phyloP scores from a whole-genome alignment of 2,329 filamentous ascomycete genomes.

The Diplodia corticola region DNA sequence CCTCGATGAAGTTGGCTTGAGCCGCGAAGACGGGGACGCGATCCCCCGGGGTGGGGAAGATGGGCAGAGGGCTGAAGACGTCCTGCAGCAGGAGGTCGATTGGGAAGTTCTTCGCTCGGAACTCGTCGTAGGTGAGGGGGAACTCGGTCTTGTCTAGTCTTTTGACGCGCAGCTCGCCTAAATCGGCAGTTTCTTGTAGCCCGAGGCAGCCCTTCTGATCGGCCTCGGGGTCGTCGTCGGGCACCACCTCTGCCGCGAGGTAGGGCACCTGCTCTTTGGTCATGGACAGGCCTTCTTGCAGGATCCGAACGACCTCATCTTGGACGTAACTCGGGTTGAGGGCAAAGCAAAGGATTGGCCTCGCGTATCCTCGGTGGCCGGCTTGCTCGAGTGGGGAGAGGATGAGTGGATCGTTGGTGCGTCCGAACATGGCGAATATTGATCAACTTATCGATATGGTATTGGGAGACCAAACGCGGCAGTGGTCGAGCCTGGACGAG shows the following conservation, averaged over 20 bases:
- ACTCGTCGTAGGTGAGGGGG: conserved; percentile 8
- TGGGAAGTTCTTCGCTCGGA: conserved; percentile 4
- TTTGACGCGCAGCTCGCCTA: background rate
- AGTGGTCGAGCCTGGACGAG: background rate
- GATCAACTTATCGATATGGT: background rate
- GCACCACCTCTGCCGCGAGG: background rate
- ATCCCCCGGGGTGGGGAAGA: background rate
- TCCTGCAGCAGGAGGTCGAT: background rate
- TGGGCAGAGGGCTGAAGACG: background rate
- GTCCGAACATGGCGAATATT: conserved; percentile 6
- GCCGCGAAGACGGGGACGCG: conserved; percentile 32
- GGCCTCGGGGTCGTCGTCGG: background rate
- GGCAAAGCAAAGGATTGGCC: conserved; percentile 11
- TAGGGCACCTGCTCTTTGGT: conserved; percentile 9
- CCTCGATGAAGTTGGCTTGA: conserved; percentile 39
- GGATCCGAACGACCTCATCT: background rate
- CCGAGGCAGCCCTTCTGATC: background rate
- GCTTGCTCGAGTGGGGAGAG: conserved; percentile 1
- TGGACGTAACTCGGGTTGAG: background rate
- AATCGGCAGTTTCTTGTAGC: background rate
- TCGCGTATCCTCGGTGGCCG: conserved; percentile 3
- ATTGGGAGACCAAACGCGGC: background rate
- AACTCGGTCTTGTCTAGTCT: background rate
- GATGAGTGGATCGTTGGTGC: conserved; percentile 3
- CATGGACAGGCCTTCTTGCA: background rate